Evolutionary conservation across 495 filamentous ascomycete genomes (phyloP).

Genomic region (Aspergillus nanangensis): DNA sequence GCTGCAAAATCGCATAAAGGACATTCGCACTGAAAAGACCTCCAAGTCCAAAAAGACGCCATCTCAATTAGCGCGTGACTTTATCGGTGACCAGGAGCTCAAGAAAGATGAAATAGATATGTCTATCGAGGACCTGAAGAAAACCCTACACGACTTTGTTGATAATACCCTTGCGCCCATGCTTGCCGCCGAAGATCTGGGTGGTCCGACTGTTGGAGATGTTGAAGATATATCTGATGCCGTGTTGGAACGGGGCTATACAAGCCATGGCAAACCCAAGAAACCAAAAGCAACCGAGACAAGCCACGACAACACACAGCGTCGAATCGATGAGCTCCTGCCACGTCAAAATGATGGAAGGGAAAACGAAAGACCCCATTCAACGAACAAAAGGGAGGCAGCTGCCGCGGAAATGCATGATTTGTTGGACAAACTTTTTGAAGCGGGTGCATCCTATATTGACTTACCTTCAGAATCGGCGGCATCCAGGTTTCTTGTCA

Average conservation of each 20-base stretch:
- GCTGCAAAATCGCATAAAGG: constrained; percentile 56
- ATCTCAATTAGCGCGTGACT: constrained; percentile 56
- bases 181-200: constrained; percentile 82
- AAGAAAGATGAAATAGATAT: constrained; percentile 51
- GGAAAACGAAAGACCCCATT: constrained; percentile 19
- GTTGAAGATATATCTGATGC: constrained; percentile 57
- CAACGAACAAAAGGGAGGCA: constrained; percentile 55
- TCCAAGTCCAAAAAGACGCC: constrained; percentile 54
- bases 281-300: constrained; percentile 46
- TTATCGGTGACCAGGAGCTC: constrained; percentile 51
- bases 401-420: constrained; percentile 63
- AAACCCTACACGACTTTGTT: constrained; percentile 67
- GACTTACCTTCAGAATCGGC: constrained; percentile 71
- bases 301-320: constrained; percentile 49
- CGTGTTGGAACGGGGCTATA: constrained; percentile 65
- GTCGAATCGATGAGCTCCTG: constrained; percentile 72
- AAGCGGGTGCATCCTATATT: constrained; percentile 63
- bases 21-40: constrained; percentile 45
- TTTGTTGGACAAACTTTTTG: constrained; percentile 60
- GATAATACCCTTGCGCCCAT: constrained; percentile 68
- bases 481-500: constrained; percentile 74
- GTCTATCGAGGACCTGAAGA: constrained; percentile 53
- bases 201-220: constrained; percentile 80
- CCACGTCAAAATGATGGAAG: constrained; percentile 33
- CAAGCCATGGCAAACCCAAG: constrained; percentile 63